A percentile compares a stretch with the other conserved stretches of the same genome.
Conservation (phyloP, 805 yeast genomes). For the Saturnispora gosingensis region DNA sequence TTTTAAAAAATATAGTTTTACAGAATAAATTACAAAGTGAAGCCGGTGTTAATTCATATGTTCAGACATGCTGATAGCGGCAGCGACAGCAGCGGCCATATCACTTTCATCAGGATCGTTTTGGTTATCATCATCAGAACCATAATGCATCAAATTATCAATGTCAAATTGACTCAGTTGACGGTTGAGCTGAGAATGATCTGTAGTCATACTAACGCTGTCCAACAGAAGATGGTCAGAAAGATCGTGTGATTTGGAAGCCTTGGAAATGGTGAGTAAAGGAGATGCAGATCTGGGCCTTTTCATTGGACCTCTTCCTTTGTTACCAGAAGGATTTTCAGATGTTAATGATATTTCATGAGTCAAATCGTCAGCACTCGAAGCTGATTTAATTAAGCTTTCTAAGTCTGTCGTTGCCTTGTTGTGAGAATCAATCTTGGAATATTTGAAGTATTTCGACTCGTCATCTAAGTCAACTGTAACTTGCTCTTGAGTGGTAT, state of each 20-base stretch:
- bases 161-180: conserved; percentile 23
- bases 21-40: not conserved
- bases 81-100: conserved; percentile 13
- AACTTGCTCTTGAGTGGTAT: not conserved
- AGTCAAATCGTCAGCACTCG: not conserved
- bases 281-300: not conserved
- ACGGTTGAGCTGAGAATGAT: conserved; percentile 25
- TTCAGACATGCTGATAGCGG: conserved; percentile 10
- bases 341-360: conserved; percentile 1
- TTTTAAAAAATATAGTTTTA: not conserved
- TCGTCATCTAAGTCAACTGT: not conserved
- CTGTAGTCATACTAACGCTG: conserved; percentile 16
- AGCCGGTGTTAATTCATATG: not conserved
- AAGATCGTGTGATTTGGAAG: not conserved
- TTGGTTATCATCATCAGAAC: conserved; percentile 11
- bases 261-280: not conserved
- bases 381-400: not conserved
- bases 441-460: not conserved
- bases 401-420: not conserved
- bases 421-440: not conserved
- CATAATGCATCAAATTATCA: conserved; percentile 6
- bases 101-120: conserved; percentile 9
- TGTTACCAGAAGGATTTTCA: not conserved
- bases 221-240: conserved; percentile 4
- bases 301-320: not conserved